Conservation (phyloP, 2,329 filamentous ascomycete species). For the Calonectria pauciramosa region DNA sequence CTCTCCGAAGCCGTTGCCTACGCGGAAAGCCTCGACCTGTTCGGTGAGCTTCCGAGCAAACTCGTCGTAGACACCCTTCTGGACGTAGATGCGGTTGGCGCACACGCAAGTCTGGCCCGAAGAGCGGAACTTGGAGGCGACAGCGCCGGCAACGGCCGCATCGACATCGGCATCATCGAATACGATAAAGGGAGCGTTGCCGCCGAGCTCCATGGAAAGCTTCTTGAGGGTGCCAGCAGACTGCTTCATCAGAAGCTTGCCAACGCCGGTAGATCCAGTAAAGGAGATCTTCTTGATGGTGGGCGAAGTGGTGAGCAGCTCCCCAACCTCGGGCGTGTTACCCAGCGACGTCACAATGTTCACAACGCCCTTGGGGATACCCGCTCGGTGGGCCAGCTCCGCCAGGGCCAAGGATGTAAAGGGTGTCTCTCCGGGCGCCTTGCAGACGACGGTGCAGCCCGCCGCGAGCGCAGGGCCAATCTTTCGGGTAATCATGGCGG, state of each 20-base stretch:
- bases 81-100: slow-evolving; percentile 86
- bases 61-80: slow-evolving; percentile 81
- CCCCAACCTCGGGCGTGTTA: slow-evolving; percentile 85
- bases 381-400: slow-evolving; percentile 87
- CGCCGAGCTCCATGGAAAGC: slow-evolving; percentile 89
- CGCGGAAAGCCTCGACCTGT: slow-evolving; percentile 80
- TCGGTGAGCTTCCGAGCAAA: slow-evolving; percentile 79
- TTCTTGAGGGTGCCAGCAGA: slow-evolving; percentile 86
- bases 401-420: slow-evolving; percentile 90
- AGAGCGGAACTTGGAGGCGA: slow-evolving; percentile 91
- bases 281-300: slow-evolving; percentile 92
- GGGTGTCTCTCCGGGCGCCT: slow-evolving; percentile 92
- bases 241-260: slow-evolving; percentile 89
- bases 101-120: slow-evolving; percentile 97
- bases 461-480: slow-evolving; percentile 84
- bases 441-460: slow-evolving; percentile 95
- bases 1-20: slow-evolving; percentile 80
- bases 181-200: slow-evolving; percentile 96
- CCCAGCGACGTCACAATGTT: slow-evolving; percentile 86
- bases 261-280: slow-evolving; percentile 82
- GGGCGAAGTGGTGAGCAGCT: slow-evolving; percentile 78
- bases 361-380: slow-evolving; percentile 90
- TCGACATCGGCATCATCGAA: slow-evolving; percentile 96
- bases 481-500: slow-evolving; percentile 81
- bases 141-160: slow-evolving; percentile 83